Evolutionary conservation across 2,329 filamentous ascomycete genomes (phyloP), one percentile per base, ranked within the genome.

Genomic region (Neoarthrinium moseri): DNA sequence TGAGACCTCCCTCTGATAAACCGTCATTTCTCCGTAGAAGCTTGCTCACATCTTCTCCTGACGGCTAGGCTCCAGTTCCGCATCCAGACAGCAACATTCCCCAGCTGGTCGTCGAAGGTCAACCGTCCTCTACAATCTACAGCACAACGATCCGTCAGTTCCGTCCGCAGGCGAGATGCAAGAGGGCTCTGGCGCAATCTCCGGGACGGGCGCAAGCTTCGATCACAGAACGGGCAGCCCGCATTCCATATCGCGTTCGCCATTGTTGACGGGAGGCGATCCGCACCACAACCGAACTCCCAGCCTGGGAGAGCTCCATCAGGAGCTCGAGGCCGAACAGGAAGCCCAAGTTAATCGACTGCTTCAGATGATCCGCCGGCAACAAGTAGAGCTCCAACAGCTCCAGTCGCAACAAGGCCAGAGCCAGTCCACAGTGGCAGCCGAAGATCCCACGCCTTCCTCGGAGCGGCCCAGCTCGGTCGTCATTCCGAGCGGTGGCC

Each of bases 271-370:
- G 24, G 54, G 56, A 32, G 61, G 67, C 26, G 80, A 83, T 54
- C 78, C 82, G 13, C 77, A 81, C 54, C 85, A 87, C 58, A 78
- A 81, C 53, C 75, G 87, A 39, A 70, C 84, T 1, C 86, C 86
- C 3, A 90, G 86, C 60, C 65, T 91, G 51, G 87, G 87, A 15
- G 86, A 90, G 64, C 78, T 91, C 33, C 86, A 91, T 55, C 87
- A 91, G 61, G 85, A 90, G 65, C 73, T 91, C 2, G 87, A 91
- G 64, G 86, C 83, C 43, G 87, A 91, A 67, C 86, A 90, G 62
- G 87, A 91, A 60, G 84, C 82, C 20, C 86, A 90, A 66, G 87
- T 91, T 52, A 91, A 91, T 60, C 83, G 88, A 10, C 77, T 92
- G 3, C 74, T 92, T 35, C 79, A 81, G 49, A 86, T 89, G 80